Base-by-base conservation (phyloP, 495 filamentous ascomycete species). In the Penicillium nucicola region DNA sequence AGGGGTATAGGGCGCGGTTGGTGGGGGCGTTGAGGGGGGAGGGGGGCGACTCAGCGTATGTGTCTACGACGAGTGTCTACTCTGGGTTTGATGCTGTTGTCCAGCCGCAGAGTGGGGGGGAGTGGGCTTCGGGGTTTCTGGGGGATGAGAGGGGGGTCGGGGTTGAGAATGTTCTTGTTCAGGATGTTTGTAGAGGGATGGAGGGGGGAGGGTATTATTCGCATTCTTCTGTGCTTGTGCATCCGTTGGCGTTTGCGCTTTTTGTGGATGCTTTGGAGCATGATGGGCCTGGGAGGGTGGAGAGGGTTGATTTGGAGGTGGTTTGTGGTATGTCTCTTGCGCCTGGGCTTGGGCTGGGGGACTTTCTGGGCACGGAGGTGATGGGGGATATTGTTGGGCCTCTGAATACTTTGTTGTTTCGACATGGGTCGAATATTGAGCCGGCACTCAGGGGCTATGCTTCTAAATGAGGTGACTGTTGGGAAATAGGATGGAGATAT, bases 31-130 rank as follows among this genome's bases (percentile, higher is more conserved):
- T 79, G 1, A 55, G 74, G 6, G 14, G 33, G 1, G 62, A 65
- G 17, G 64, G 53, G 18, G 74, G 76, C 0, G 74, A 77, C 35
- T 67, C 64, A 1, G 72, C 75, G 7, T 76, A 73, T 43, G 69
- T 78, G 1, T 70, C 74, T 1, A 76, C 73, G 1, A 78, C 75
- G 1, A 75, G 58, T 18, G 51, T 77, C 7, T 78, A 70, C 56
- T 62, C 61, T 10, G 52, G 59, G 33, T 23, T 59, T 38, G 75
- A 78, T 59, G 60, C 71, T 35, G 57, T 78, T 48, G 72, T 78
- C 7, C 56, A 77, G 54, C 75, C 75, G n/a, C 69, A 75, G 49
- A 28, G 28, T 8, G 72, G 69, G 20, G 58, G 57, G 7, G 7
- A 5, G 1, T 48, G 50, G 15, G 75, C 75, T 1, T 77, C 75